Conservation (phyloP, 768 basidiomycete genomes). For the Tulasnella sp. region DNA sequence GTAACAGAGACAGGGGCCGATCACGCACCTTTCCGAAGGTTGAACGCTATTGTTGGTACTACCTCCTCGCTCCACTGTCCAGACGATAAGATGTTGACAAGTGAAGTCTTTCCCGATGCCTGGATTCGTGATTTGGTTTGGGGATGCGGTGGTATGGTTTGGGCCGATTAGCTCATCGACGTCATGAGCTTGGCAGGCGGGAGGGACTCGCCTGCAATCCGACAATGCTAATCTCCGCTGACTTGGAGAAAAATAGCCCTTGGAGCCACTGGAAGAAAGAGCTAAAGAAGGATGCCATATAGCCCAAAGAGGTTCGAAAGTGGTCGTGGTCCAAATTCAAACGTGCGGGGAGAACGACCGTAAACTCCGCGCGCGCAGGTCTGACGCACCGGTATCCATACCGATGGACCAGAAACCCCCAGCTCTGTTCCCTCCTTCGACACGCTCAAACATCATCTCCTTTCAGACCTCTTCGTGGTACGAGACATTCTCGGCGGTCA, state of each 20-base stretch:
- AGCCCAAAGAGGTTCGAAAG: not conserved
- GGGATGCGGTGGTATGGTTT: too few species aligned
- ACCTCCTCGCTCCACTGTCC: conserved; percentile 87
- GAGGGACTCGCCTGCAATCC: conserved; percentile 64
- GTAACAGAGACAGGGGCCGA: not conserved
- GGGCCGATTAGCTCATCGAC: not conserved
- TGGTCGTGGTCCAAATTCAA: not conserved
- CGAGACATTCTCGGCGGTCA: conserved; percentile 46
- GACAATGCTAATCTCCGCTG: conserved; percentile 83
- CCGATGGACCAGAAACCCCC: not conserved
- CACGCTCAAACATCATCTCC: conserved; percentile 36
- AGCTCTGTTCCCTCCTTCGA: conserved; percentile 40
- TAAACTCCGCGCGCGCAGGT: not conserved
- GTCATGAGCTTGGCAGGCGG: not conserved
- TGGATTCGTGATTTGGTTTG: too few species aligned
- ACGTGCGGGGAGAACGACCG: not conserved
- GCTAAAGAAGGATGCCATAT: conserved; percentile 39
- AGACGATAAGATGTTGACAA: conserved; percentile 80
- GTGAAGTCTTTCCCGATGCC: conserved; percentile 92
- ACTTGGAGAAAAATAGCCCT: conserved; percentile 72
- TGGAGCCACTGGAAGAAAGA: conserved; percentile 47
- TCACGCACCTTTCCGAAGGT: conserved; percentile 51
- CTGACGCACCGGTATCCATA: not conserved
- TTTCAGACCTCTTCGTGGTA: conserved; percentile 87
- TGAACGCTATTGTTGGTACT: conserved; percentile 92